Evolutionary conservation across 1,139 yeast genomes (phyloP).

Genomic region (Geotrichum aggregatum): DNA sequence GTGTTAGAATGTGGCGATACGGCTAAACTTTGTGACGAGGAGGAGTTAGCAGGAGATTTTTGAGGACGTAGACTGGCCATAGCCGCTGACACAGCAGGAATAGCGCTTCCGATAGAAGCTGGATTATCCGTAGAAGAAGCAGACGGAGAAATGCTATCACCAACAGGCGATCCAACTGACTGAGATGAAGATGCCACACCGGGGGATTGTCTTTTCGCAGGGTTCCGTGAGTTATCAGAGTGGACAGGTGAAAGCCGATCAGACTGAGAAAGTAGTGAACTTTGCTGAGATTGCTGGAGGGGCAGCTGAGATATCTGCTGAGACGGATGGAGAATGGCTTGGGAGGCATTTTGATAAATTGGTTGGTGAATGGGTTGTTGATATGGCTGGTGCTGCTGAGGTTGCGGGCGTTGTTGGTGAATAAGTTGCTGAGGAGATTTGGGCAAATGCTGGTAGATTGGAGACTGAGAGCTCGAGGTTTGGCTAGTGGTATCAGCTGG

Average conservation of each 20-base stretch:
- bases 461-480: not conserved
- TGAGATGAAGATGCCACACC: slow-evolving; percentile 14
- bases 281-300: slow-evolving; percentile 1
- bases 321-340: not conserved
- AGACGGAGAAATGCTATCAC: not conserved
- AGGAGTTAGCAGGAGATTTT: slow-evolving; percentile 17
- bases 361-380: slow-evolving; percentile 4
- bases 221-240: slow-evolving; percentile 8
- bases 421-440: slow-evolving; percentile 1
- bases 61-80: slow-evolving; percentile 16
- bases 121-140: slow-evolving; percentile 13
- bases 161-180: not conserved
- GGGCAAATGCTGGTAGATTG: not conserved
- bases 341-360: not conserved
- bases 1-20: not conserved
- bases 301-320: too few species aligned
- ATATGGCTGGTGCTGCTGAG: slow-evolving; percentile 13
- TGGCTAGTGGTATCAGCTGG: slow-evolving; percentile 7
- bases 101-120: slow-evolving; percentile 19
- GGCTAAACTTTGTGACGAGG: slow-evolving; percentile 5
- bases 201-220: slow-evolving; percentile 18
- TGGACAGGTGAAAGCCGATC: slow-evolving; percentile 2
- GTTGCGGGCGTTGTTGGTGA: not conserved
- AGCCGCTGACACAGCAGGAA: slow-evolving; percentile 16
- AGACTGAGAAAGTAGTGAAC: slow-evolving; percentile 2